These are phyloP conservation scores for Zalaria sp. DNA, from an alignment of 2,329 filamentous ascomycete species.

Conservation along the genomic window DNA sequence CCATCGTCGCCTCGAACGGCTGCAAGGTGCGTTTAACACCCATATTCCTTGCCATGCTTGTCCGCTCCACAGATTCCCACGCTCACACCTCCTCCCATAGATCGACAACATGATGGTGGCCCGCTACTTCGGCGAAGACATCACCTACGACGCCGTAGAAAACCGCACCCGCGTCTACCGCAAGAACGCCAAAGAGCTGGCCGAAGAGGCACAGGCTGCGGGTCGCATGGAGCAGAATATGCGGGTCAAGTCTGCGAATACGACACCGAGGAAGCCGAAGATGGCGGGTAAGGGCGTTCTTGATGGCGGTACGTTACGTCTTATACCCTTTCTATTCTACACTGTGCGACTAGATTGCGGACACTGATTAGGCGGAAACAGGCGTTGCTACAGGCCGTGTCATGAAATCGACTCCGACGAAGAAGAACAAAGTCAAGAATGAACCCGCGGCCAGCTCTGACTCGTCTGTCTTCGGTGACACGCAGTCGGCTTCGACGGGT, in stretches of 20 bases:
- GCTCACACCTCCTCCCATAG: no score
- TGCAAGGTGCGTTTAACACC: slow-evolving; percentile 1
- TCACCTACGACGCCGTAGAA: slow-evolving; percentile 2
- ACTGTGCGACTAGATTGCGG: no score
- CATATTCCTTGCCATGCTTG: background rate
- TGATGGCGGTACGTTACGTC: background rate
- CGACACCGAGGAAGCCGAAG: background rate
- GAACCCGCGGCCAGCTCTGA: background rate
- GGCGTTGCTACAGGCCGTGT: background rate
- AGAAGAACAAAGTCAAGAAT: background rate
- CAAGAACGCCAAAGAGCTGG: background rate
- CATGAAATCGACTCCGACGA: background rate
- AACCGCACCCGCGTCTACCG: slow-evolving; percentile 1
- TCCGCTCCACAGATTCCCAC: no score
- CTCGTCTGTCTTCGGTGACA: background rate
- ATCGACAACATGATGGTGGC: slow-evolving; percentile 3
- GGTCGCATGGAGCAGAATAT: slow-evolving; percentile 4
- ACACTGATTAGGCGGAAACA: no score
- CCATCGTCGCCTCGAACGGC: slow-evolving; percentile 3
- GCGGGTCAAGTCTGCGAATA: background rate
- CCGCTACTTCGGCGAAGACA: slow-evolving; percentile 2
- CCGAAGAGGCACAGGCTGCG: background rate
- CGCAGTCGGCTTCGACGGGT: background rate
- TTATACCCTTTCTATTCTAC: background rate
- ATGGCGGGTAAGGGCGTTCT: background rate